These are phyloP conservation scores for Polyporus arcularius DNA, from an alignment of 768 basidiomycete species.

Conservation along the genomic window DNA sequence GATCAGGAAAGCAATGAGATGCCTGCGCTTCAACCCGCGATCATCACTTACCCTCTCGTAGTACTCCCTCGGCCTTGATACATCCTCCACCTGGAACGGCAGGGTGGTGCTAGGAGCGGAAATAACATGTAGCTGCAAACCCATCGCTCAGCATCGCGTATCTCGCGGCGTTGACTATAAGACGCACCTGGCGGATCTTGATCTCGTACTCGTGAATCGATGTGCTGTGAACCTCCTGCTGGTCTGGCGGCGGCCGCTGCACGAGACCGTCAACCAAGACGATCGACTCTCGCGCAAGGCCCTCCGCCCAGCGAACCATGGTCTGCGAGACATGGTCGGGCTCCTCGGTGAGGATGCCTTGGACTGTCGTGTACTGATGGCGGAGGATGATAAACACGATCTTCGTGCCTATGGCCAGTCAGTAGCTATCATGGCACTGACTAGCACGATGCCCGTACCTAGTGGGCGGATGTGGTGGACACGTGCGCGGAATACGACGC, in stretches of 20 bases:
- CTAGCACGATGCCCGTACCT: constrained; percentile 14
- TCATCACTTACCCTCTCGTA: constrained; percentile 11
- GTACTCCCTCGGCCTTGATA: constrained; percentile 21
- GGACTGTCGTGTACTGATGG: constrained; percentile 81
- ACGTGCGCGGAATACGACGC: constrained; percentile 82
- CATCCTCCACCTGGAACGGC: constrained; percentile 35
- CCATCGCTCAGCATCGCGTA: background rate
- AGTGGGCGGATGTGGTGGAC: constrained; percentile 90
- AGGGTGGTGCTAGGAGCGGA: constrained; percentile 24
- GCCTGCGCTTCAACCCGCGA: constrained; percentile 46
- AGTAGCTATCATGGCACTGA: background rate
- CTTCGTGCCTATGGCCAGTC: constrained; percentile 59
- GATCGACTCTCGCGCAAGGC: constrained; percentile 81
- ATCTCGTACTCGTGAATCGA: constrained; percentile 88
- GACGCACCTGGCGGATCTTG: constrained; percentile 71
- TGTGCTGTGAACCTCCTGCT: constrained; percentile 73
- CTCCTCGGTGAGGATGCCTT: constrained; percentile 75
- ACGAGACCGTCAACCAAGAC: constrained; percentile 86
- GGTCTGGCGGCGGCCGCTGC: constrained; percentile 70
- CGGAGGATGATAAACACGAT: constrained; percentile 93
- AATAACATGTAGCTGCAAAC: constrained; percentile 26
- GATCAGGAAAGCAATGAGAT: constrained; percentile 46
- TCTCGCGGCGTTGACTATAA: background rate
- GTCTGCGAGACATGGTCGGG: constrained; percentile 83
- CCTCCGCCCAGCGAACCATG: constrained; percentile 94